phyloP scores from a whole-genome alignment of 805 yeast genomes.

The Ogataea paradorogensis region DNA sequence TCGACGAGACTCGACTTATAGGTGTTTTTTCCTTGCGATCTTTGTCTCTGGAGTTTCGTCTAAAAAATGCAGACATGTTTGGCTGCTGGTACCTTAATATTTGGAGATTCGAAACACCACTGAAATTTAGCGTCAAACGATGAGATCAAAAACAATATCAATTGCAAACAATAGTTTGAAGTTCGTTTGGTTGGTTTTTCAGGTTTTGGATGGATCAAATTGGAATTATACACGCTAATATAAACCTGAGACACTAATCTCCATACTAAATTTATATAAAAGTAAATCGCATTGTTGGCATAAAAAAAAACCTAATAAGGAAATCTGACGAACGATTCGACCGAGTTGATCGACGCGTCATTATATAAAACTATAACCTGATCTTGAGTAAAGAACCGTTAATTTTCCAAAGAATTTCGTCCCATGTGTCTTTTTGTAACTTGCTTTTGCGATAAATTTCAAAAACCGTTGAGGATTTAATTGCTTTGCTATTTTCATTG shows the following conservation, averaged over 20 bases:
- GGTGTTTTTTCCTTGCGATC: conserved; percentile 23
- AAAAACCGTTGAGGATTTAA: conserved; percentile 16
- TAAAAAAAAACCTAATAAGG: conserved; percentile 10
- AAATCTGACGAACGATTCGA: conserved; percentile 5
- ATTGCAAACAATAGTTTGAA: neutral
- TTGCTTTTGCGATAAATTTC: conserved; percentile 23
- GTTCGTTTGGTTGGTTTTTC: neutral
- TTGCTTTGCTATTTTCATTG: conserved; percentile 13
- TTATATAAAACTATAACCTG: conserved; percentile 6
- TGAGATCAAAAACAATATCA: neutral
- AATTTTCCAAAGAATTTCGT: conserved; percentile 28
- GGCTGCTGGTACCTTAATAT: neutral
- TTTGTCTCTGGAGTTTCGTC: conserved; percentile 32
- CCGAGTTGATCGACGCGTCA: conserved; percentile 9
- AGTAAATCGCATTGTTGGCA: conserved; percentile 4
- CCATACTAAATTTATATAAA: conserved; percentile 5
- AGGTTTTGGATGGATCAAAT: neutral
- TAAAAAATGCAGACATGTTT: conserved; percentile 30
- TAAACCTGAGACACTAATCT: conserved; percentile 11
- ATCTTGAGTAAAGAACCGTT: conserved; percentile 17
- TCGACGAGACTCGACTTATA: conserved; percentile 20
- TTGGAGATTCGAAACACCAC: neutral
- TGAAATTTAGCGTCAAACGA: neutral
- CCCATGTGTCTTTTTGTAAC: conserved; percentile 25
- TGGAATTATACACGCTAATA: conserved; percentile 3